phyloP scores from a whole-genome alignment of 495 filamentous ascomycete genomes.

The Massariosphaeria phaeospora region DNA sequence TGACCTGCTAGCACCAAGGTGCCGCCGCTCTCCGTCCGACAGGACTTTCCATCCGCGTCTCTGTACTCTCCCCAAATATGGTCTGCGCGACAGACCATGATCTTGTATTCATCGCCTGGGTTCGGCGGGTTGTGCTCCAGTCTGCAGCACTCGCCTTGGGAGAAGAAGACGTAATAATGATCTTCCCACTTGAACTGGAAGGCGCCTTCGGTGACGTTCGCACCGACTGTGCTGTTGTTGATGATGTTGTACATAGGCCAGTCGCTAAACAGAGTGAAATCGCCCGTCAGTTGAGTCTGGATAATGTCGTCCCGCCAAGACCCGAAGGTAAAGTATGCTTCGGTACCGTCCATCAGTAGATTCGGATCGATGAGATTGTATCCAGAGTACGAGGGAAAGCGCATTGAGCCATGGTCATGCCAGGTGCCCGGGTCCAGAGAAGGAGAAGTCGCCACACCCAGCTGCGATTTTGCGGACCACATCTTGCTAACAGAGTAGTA shows the following conservation, averaged over 20 bases:
- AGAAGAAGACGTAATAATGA: constrained; percentile 65
- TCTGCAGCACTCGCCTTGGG: constrained; percentile 56
- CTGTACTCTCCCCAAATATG: constrained; percentile 35
- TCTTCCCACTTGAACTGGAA: constrained; percentile 51
- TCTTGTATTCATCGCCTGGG: constrained; percentile 59
- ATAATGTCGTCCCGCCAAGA: constrained; percentile 64
- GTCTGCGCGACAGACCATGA: constrained; percentile 60
- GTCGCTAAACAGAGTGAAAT: constrained; percentile 26
- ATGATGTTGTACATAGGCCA: constrained; percentile 48
- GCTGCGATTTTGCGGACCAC: constrained; percentile 56
- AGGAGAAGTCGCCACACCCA: constrained; percentile 63
- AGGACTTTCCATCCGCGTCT: constrained; percentile 52
- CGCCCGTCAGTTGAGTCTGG: constrained; percentile 50
- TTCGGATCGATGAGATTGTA: constrained; percentile 72
- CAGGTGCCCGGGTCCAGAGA: constrained; percentile 58
- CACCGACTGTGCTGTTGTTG: constrained; percentile 49
- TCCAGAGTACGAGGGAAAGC: constrained; percentile 43
- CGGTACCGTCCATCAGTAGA: constrained; percentile 45
- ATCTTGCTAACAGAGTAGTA: constrained; percentile 65
- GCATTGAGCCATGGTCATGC: constrained; percentile 51
- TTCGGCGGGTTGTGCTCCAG: constrained; percentile 47
- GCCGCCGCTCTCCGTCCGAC: constrained; percentile 53
- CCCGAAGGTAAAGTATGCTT: constrained; percentile 56
- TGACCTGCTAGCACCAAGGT: constrained; percentile 58
- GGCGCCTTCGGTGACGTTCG: constrained; percentile 51